Conservation (phyloP, 768 basidiomycete species). For the Kwoniella dendrophila region DNA sequence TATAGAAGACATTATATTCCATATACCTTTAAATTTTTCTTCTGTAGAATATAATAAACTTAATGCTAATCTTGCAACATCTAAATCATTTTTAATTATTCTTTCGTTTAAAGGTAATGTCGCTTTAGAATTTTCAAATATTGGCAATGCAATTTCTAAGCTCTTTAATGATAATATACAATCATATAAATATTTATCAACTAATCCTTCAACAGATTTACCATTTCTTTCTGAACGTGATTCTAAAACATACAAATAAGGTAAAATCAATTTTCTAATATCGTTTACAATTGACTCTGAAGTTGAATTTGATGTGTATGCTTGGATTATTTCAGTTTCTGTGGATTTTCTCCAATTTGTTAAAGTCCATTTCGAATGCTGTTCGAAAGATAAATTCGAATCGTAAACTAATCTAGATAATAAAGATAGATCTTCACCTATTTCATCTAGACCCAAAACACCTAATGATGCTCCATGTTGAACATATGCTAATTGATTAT, state of each 20-base stretch:
- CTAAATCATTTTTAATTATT: slow-evolving; percentile 77
- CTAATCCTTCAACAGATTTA: slow-evolving; percentile 67
- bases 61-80: slow-evolving; percentile 81
- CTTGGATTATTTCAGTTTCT: slow-evolving; percentile 67
- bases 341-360: slow-evolving; percentile 70
- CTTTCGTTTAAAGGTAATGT: slow-evolving; percentile 72
- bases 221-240: slow-evolving; percentile 81
- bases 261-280: slow-evolving; percentile 76
- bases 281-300: slow-evolving; percentile 68
- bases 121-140: slow-evolving; percentile 91
- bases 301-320: slow-evolving; percentile 75
- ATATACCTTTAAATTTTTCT: slow-evolving; percentile 61
- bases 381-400: slow-evolving; percentile 43
- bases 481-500: slow-evolving; percentile 73
- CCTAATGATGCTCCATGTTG: slow-evolving; percentile 85
- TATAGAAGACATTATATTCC: slow-evolving; percentile 83
- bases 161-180: slow-evolving; percentile 69
- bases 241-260: slow-evolving; percentile 91
- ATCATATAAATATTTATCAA: slow-evolving; percentile 68
- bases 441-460: slow-evolving; percentile 73
- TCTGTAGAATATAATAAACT: slow-evolving; percentile 84
- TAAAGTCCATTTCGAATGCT: slow-evolving; percentile 72
- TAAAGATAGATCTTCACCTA: slow-evolving; percentile 89
- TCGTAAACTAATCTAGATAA: slow-evolving; percentile 87
- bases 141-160: slow-evolving; percentile 68